Percentiles rank a stretch among this genome's conserved stretches.
phyloP scores from a whole-genome alignment of 148 eudicot species.

The Dianthus caryophyllus region DNA sequence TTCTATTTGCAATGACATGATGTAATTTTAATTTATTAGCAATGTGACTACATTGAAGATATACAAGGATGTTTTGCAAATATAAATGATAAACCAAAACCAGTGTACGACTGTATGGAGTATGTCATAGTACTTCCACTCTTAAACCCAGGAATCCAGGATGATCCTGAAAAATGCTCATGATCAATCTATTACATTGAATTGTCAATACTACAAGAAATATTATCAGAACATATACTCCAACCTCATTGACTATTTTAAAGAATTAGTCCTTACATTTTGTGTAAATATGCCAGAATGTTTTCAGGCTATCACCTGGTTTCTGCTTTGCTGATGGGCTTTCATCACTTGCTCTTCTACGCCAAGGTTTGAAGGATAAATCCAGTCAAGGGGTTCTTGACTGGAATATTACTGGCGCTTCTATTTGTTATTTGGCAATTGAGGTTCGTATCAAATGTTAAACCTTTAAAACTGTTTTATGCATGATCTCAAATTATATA shows the following conservation, averaged over 20 bases:
- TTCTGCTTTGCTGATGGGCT: slow-evolving; percentile 99
- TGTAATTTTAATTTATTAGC: no score
- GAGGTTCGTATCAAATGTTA: slow-evolving; percentile 56
- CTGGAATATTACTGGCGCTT: slow-evolving; percentile 96
- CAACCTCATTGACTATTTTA: slow-evolving; percentile 12
- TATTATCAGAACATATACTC: slow-evolving; percentile 1
- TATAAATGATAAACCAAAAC: neutral
- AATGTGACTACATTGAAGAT: neutral
- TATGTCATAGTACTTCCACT: neutral
- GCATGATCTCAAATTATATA: neutral
- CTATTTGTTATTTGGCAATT: slow-evolving; percentile 74
- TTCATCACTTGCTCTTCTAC: slow-evolving; percentile 88
- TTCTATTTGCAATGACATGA: neutral
- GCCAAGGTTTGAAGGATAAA: slow-evolving; percentile 91
- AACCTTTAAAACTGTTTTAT: neutral
- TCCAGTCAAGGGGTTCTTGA: slow-evolving; percentile 58
- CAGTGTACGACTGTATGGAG: neutral
- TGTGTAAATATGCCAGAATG: slow-evolving; percentile 47
- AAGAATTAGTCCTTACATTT: slow-evolving; percentile 12
- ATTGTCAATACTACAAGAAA: neutral
- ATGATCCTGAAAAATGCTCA: neutral
- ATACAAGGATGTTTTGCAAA: neutral
- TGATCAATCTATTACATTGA: neutral
- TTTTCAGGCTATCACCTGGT: slow-evolving; percentile 91
- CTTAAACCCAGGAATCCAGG: neutral